A percentile compares a stretch with the other conserved stretches of the same genome.
Evolutionary conservation across 768 basidiomycete genomes (phyloP).

Genomic region (Scleroderma bovista): DNA sequence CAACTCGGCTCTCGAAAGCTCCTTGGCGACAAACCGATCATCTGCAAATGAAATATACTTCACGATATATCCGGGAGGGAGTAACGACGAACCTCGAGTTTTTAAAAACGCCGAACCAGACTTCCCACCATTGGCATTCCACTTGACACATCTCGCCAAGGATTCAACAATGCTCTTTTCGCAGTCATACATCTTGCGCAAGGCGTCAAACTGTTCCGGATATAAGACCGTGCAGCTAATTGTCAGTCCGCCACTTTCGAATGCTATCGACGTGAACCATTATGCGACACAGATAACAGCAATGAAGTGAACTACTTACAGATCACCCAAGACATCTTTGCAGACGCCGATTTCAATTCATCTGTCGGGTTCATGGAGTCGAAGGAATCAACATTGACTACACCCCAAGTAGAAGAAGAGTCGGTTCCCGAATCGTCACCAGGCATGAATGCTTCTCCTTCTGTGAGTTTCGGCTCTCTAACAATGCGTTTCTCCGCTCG

Average conservation of each 20-base stretch:
- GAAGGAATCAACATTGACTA: slow-evolving; percentile 73
- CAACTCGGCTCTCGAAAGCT: slow-evolving; percentile 84
- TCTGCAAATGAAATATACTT: slow-evolving; percentile 42
- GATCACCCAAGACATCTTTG: slow-evolving; percentile 77
- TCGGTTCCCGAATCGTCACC: slow-evolving; percentile 80
- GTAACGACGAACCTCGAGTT: slow-evolving; percentile 63
- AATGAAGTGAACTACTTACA: slow-evolving; percentile 41
- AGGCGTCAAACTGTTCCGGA: slow-evolving; percentile 93
- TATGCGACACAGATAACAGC: not conserved
- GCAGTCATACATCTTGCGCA: slow-evolving; percentile 89
- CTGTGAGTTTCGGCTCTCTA: slow-evolving; percentile 48
- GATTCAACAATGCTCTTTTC: slow-evolving; percentile 94
- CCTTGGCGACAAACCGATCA: slow-evolving; percentile 98
- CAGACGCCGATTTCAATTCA: slow-evolving; percentile 68
- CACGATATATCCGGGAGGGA: not conserved
- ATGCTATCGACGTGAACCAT: slow-evolving; percentile 46
- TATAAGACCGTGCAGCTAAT: slow-evolving; percentile 94
- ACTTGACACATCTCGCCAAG: slow-evolving; percentile 89
- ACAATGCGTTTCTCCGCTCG: slow-evolving; percentile 71
- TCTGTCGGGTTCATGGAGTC: slow-evolving; percentile 69
- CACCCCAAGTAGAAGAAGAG: slow-evolving; percentile 87
- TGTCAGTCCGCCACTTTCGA: slow-evolving; percentile 83
- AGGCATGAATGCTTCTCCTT: slow-evolving; percentile 89
- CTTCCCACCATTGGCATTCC: slow-evolving; percentile 94
- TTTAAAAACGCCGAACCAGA: slow-evolving; percentile 96